phyloP scores from a whole-genome alignment of 2,329 filamentous ascomycete genomes.

The Chaetomiaceae sp. region DNA sequence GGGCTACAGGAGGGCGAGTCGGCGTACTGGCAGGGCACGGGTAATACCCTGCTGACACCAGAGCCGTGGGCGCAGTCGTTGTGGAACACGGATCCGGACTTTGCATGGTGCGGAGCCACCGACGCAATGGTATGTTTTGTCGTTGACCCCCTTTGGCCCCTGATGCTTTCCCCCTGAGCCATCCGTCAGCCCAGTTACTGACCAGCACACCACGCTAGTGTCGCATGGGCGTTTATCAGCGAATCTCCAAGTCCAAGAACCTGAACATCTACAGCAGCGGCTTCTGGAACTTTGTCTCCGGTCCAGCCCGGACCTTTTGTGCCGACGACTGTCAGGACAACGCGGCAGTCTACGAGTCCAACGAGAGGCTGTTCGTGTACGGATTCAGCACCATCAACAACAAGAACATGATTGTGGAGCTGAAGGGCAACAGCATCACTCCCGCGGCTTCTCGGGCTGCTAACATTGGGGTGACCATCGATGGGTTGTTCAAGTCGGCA shows the following conservation, averaged over 20 bases:
- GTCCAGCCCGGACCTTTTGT: neutral
- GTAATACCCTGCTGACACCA: slow-evolving; percentile 33
- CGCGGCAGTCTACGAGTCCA: slow-evolving; percentile 31
- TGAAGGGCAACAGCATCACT: neutral
- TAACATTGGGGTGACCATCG: neutral
- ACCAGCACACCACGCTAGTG: too few species aligned
- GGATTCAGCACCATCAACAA: slow-evolving; percentile 14
- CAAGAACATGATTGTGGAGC: slow-evolving; percentile 11
- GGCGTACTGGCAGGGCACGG: slow-evolving; percentile 43
- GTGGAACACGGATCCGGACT: slow-evolving; percentile 39
- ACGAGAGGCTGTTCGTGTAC: slow-evolving; percentile 49
- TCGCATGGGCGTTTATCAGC: neutral
- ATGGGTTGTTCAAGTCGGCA: neutral
- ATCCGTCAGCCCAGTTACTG: too few species aligned
- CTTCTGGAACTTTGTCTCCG: neutral
- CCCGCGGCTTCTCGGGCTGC: neutral
- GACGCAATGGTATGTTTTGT: too few species aligned
- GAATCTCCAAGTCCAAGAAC: neutral
- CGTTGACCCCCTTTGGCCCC: too few species aligned
- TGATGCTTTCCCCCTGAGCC: too few species aligned
- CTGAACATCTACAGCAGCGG: neutral
- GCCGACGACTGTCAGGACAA: neutral
- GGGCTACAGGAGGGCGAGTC: slow-evolving; percentile 51
- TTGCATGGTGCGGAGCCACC: slow-evolving; percentile 38
- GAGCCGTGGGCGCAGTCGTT: slow-evolving; percentile 39